Base-by-base conservation (phyloP, 306 rosid genomes). In the Senna tora region DNA sequence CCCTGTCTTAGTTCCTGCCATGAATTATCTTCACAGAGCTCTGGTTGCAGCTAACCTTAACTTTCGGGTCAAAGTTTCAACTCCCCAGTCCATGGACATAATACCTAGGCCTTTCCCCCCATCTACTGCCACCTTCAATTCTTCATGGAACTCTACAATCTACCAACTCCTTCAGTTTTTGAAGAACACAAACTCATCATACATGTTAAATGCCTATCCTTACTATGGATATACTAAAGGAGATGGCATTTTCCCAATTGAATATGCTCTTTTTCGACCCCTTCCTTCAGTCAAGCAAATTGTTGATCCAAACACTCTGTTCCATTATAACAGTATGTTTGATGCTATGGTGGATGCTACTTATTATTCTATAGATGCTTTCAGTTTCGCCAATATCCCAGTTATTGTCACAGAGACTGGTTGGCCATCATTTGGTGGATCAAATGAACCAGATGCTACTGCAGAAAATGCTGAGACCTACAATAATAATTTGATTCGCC, bases 261-360 rank as follows among this genome's bases (percentile, higher is more conserved):
- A 93, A 69, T 93, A 93, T 80, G 98, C 97, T 64, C 89, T 93
- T 68, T 87, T 93, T 69, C 82, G 57, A 42, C 67, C 92, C 21
- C 96, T 93, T 75, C 90, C 97, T 43, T 74, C 96, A 0, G 90
- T 92, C 81, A 85, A 93, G 87, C 96, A 90, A 83, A 93, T 93
- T 65, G 98, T 93, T 74, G 98, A 93, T 67, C 97, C 97, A 4
- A 90, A 93, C 84, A 90, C 92, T 56, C 81, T 93, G 51, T 93
- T 87, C 67, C 93, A 83, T 38, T 93, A 90, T 75, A 85, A 65
- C 52, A 90, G 97, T 72, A 93, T 93, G 97, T 90, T 90, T 81
- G 98, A 93, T 79, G 93, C 98, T 17, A 88, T 88, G 97, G 97
- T 90, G 63, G 98, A 93, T 67, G 97, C 98, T 47, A 71, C 93